phyloP scores from a whole-genome alignment of 768 basidiomycete genomes.

The Russula abietina region DNA sequence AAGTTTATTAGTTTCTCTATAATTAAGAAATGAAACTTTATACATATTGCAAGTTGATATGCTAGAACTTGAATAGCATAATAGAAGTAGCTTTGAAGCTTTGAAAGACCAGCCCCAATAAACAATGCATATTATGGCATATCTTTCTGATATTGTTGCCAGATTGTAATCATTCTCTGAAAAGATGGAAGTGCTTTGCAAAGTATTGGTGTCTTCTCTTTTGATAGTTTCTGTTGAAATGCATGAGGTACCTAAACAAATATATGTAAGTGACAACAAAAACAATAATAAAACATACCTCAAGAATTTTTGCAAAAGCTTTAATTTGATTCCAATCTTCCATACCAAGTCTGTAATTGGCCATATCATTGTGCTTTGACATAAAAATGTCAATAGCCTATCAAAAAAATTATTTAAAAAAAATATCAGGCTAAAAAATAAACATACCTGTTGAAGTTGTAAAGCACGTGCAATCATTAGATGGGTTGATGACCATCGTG shows the following conservation, averaged over 20 bases:
- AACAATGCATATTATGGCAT: not conserved
- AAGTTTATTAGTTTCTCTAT: no score
- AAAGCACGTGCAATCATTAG: constrained; percentile 25
- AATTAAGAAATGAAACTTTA: no score
- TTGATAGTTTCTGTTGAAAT: constrained; percentile 5
- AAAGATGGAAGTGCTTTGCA: constrained; percentile 1
- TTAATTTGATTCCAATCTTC: no score
- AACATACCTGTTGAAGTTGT: constrained; percentile 21
- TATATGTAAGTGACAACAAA: no score
- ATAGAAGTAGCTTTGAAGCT: not conserved
- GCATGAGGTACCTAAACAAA: not conserved
- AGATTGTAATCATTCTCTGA: not conserved
- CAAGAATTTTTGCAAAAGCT: not conserved
- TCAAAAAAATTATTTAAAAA: not conserved
- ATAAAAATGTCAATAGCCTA: not conserved
- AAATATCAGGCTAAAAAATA: not conserved
- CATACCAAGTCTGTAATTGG: not conserved
- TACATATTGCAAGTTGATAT: no score
- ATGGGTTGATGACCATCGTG: constrained; percentile 28
- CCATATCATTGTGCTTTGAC: not conserved
- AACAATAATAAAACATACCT: no score
- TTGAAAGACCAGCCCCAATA: not conserved
- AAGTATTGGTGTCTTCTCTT: constrained; percentile 2
- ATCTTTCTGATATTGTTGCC: not conserved
- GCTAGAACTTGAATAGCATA: no score